Conservation (phyloP, 257 asterid genomes). For the Solanum virginianum region DNA sequence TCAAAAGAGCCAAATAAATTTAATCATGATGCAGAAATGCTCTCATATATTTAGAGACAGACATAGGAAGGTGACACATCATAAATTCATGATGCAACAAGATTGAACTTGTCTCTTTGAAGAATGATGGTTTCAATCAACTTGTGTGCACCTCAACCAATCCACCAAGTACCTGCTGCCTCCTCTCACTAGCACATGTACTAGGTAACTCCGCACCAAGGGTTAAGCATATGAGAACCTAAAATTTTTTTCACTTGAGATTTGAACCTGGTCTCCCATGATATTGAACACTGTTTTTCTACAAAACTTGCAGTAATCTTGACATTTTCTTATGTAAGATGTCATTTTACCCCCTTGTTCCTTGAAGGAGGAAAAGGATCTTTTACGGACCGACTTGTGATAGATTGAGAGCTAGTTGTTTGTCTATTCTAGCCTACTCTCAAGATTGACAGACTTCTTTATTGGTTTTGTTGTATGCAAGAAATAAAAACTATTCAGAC, state of each 20-base stretch:
- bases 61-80: background rate
- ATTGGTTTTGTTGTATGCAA: too few species aligned
- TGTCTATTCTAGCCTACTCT: too few species aligned
- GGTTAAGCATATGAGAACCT: background rate
- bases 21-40: background rate
- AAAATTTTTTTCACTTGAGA: background rate
- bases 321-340: background rate
- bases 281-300: background rate
- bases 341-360: background rate
- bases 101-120: background rate
- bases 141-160: background rate
- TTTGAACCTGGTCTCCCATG: background rate
- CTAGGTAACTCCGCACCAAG: background rate
- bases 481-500: too few species aligned
- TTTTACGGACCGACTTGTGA: too few species aligned
- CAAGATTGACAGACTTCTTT: too few species aligned
- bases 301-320: background rate
- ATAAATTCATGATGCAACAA: background rate
- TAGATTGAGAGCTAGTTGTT: too few species aligned
- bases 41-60: background rate
- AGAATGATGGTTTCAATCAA: background rate
- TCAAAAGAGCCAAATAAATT: background rate
- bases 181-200: background rate
- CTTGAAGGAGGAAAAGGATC: background rate
- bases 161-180: background rate